These are phyloP conservation scores for Marasmius oreades DNA, from an alignment of 1,284 basidiomycete species.

Conservation along the genomic window DNA sequence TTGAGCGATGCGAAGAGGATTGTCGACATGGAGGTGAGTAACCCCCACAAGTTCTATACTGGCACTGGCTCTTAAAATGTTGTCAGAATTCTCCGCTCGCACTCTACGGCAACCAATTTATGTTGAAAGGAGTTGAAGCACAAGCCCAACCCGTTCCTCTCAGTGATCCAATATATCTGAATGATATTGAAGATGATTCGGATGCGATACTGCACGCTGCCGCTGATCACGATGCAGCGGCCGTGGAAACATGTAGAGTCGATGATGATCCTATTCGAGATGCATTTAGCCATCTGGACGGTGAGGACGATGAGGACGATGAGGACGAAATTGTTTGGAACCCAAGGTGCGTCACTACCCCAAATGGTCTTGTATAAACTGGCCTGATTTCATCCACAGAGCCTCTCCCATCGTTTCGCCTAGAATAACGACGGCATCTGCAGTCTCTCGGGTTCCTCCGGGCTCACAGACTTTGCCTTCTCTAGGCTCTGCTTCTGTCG, in stretches of 20 bases:
- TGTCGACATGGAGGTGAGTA: slow-evolving; percentile 53
- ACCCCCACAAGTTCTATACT: not conserved
- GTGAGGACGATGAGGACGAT: slow-evolving; percentile 47
- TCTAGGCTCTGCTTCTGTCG: not conserved
- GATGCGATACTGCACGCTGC: not conserved
- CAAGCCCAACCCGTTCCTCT: slow-evolving; percentile 5
- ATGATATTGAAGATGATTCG: slow-evolving; percentile 6
- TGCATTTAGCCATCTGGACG: slow-evolving; percentile 59
- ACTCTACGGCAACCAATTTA: slow-evolving; percentile 28
- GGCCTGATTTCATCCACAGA: slow-evolving; percentile 1
- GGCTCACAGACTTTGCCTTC: no score
- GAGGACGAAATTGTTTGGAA: slow-evolving; percentile 67
- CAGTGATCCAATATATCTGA: slow-evolving; percentile 2
- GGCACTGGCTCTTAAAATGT: slow-evolving; percentile 6
- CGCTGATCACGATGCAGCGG: slow-evolving; percentile 64
- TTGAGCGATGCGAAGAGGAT: slow-evolving; percentile 71
- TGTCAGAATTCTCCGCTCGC: slow-evolving; percentile 41
- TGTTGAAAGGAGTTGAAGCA: slow-evolving; percentile 30
- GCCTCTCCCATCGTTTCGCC: slow-evolving; percentile 13
- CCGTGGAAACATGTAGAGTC: slow-evolving; percentile 60
- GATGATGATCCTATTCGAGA: slow-evolving; percentile 81
- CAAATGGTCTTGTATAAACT: not conserved
- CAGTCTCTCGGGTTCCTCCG: slow-evolving; percentile 8
- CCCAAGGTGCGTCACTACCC: slow-evolving; percentile 41
- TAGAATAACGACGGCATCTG: not conserved